Conservation (phyloP, 805 yeast species). For the Barnettozyma sucrosica region DNA sequence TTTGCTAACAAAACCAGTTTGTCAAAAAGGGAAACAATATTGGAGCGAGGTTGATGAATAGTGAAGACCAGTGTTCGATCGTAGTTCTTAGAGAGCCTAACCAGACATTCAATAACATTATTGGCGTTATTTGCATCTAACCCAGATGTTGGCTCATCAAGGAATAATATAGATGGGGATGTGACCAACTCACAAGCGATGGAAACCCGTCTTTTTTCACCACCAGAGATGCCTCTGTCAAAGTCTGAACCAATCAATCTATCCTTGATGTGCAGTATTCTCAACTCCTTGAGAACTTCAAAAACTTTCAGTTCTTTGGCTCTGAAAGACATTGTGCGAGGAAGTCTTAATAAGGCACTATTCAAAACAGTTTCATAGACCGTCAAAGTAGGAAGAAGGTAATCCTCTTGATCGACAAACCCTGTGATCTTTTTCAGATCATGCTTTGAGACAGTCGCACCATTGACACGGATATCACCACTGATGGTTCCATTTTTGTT, state of each 20-base stretch:
- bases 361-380: constrained; percentile 94
- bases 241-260: constrained; percentile 84
- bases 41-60: constrained; percentile 95
- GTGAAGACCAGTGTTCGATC: constrained; percentile 88
- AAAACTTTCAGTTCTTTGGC: constrained; percentile 75
- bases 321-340: constrained; percentile 65
- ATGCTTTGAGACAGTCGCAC: constrained; percentile 37
- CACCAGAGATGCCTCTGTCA: constrained; percentile 89
- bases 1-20: constrained; percentile 73
- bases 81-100: constrained; percentile 69
- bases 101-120: constrained; percentile 82
- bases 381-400: constrained; percentile 83
- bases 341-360: constrained; percentile 84
- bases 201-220: constrained; percentile 87
- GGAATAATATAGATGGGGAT: constrained; percentile 72
- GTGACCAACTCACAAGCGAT: constrained; percentile 93
- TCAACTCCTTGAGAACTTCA: constrained; percentile 79
- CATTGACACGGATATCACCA: constrained; percentile 77
- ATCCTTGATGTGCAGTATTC: constrained; percentile 79
- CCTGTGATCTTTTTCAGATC: constrained; percentile 71
- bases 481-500: constrained; percentile 64
- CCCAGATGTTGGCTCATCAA: constrained; percentile 96
- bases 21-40: constrained; percentile 88
- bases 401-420: constrained; percentile 95
- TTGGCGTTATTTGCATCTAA: constrained; percentile 90